phyloP scores from a whole-genome alignment of 352 stramenopile genomes.

The Globisporangium paroecandrum region DNA sequence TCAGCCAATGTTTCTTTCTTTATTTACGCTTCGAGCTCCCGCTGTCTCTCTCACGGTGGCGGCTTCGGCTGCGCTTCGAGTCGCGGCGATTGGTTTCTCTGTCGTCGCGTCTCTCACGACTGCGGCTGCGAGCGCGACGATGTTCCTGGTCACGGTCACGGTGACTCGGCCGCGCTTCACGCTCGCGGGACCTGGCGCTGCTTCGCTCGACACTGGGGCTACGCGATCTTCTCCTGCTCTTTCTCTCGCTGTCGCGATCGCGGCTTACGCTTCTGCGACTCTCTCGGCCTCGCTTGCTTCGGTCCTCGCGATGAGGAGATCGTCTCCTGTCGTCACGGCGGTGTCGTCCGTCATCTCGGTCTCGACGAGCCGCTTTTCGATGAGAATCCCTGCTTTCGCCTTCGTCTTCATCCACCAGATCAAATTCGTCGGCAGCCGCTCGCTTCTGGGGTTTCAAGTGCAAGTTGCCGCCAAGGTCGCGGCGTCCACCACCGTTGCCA shows the following conservation, averaged over 20 bases:
- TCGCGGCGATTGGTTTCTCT: constrained; percentile 7
- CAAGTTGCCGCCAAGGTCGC: constrained; percentile 18
- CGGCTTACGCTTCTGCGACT: constrained; percentile 5
- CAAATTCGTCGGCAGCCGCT: constrained; percentile 10
- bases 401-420: constrained; percentile 13
- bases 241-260: constrained; percentile 2
- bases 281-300: not conserved
- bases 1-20: not conserved
- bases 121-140: constrained; percentile 16
- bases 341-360: constrained; percentile 5
- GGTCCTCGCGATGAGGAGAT: constrained; percentile 13
- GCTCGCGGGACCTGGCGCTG: constrained; percentile 6
- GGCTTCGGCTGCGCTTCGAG: constrained; percentile 22
- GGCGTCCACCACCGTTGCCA: constrained; percentile 9
- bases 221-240: constrained; percentile 6
- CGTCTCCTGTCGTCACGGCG: constrained; percentile 10
- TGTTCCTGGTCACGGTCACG: constrained; percentile 4
- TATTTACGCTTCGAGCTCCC: constrained; percentile 10
- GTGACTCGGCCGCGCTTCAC: not conserved
- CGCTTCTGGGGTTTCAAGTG: constrained; percentile 37
- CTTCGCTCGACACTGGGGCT: constrained; percentile 7
- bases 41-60: constrained; percentile 9
- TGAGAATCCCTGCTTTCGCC: constrained; percentile 1
- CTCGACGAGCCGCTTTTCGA: not conserved
- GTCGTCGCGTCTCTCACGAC: constrained; percentile 17